Base-by-base conservation (phyloP, 148 eudicot genomes). In the Heliosperma pusillum region DNA sequence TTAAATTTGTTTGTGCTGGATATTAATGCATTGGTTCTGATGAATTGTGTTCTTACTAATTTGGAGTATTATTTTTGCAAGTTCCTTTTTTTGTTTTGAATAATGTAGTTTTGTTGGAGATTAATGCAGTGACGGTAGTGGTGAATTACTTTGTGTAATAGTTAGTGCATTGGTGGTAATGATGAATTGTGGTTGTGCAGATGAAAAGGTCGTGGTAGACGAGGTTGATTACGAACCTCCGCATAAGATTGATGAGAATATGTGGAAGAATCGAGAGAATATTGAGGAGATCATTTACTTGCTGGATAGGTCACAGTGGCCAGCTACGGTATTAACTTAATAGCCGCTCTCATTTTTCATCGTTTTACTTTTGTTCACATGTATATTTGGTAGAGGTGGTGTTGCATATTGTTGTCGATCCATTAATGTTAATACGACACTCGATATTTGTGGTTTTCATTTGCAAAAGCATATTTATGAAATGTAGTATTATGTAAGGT, bases 201-300 rank as follows among this genome's bases (percentile, higher is more conserved):
- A 79, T 42, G 93, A 95, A 78, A 80, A 73, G 40, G 30, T 71
- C 66, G 62, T 92, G 78, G 74, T 86, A 67, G 79, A 85, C 10
- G 93, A 92, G 87, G 88, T 88, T 30, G 93, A 88, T 64, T n/a
- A 74, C 58, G 71, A 87, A 62, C 89, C 98, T 77, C 98, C 98
- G 11, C 96, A 90, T 77, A 95, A 95, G 79, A 87, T 95, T 69
- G 98, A 95, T 77, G 96, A 95, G 85, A 95, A 95, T 77, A 86
- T 95, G 97, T 95, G 97, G 97, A 95, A 90, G 87, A 95, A 95
- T 75, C 85, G 98, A 42, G 98, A 95, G 81, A 87, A 95, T 71
- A 81, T 95, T 25, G 98, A 95, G 80, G 93, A 95, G 81, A 89
- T 95, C 68, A 73, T 95, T 60, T 92, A 75, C 78, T 74, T 95